Percentiles rank a stretch among this genome's conserved stretches.
phyloP scores from a whole-genome alignment of 208 protist species.

The Leptomonas pyrrhocoris region DNA sequence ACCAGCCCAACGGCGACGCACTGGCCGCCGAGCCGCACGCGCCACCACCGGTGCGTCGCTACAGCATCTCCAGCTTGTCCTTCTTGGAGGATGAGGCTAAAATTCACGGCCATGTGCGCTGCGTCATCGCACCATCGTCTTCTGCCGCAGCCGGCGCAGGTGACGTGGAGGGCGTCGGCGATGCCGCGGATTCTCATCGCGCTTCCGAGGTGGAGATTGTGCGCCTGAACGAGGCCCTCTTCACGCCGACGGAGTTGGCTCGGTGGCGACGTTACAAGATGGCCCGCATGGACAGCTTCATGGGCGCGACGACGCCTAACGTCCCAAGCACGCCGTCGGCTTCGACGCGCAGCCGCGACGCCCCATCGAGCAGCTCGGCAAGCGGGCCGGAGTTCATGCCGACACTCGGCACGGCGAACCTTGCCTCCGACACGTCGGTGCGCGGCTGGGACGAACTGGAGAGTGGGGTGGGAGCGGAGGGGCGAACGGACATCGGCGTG shows the following conservation, averaged over 20 bases:
- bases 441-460: not conserved
- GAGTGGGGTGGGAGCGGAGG: not conserved
- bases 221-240: constrained; percentile 38
- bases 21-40: not conserved
- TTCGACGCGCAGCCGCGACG: constrained; percentile 20
- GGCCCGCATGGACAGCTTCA: constrained; percentile 23
- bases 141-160: not conserved
- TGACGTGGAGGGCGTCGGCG: not conserved
- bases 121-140: not conserved
- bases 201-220: constrained; percentile 34
- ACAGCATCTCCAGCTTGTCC: constrained; percentile 14
- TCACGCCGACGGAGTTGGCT: constrained; percentile 32
- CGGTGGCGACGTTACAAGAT: constrained; percentile 37
- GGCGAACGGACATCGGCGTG: not conserved
- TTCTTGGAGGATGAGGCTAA: constrained; percentile 18
- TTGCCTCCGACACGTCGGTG: not conserved
- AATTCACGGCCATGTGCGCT: constrained; percentile 2
- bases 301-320: not conserved
- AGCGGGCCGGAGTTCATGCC: constrained; percentile 30
- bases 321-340: constrained; percentile 10
- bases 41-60: constrained; percentile 6
- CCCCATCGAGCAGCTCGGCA: constrained; percentile 20
- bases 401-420: constrained; percentile 1
- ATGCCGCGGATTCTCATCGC: not conserved
- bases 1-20: not conserved